Evolutionary conservation across 768 basidiomycete species (phyloP).

Genomic region (Tricholoma terreum): DNA sequence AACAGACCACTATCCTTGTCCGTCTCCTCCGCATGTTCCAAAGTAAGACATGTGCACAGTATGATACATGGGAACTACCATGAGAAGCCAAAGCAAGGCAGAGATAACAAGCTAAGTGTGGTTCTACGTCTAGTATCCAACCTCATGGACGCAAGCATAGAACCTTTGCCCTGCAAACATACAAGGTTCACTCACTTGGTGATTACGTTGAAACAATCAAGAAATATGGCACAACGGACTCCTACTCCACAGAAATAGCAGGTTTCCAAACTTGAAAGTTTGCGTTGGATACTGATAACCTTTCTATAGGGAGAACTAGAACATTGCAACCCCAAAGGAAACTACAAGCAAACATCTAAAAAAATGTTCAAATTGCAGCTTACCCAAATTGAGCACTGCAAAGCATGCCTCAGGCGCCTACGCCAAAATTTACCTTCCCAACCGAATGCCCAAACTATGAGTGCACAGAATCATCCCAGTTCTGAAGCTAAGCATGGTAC

Average conservation of each 20-base stretch:
- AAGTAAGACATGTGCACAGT: neutral
- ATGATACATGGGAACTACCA: neutral
- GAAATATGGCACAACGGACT: neutral
- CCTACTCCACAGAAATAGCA: neutral
- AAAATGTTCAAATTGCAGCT: conserved; percentile 9
- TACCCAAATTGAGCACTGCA: conserved; percentile 9
- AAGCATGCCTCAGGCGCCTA: neutral
- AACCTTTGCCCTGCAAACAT: neutral
- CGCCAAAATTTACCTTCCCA: neutral
- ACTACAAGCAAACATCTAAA: conserved; percentile 8
- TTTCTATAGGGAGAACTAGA: conserved; percentile 14
- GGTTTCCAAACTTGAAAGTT: neutral
- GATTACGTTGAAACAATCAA: neutral
- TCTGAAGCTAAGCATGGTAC: neutral
- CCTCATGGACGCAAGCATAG: neutral
- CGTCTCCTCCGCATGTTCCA: neutral
- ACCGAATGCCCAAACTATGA: too few species aligned
- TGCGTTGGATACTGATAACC: neutral
- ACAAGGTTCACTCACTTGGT: neutral
- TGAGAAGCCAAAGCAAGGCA: neutral
- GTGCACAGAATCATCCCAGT: neutral
- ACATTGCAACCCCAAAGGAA: conserved; percentile 10
- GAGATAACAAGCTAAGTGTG: neutral
- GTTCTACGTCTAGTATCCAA: neutral
- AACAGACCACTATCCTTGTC: neutral